Evolutionary conservation across 2,329 filamentous ascomycete species (phyloP), one percentile per base, ranked within the genome.

Genomic region (Domatiomyces catenatus): DNA sequence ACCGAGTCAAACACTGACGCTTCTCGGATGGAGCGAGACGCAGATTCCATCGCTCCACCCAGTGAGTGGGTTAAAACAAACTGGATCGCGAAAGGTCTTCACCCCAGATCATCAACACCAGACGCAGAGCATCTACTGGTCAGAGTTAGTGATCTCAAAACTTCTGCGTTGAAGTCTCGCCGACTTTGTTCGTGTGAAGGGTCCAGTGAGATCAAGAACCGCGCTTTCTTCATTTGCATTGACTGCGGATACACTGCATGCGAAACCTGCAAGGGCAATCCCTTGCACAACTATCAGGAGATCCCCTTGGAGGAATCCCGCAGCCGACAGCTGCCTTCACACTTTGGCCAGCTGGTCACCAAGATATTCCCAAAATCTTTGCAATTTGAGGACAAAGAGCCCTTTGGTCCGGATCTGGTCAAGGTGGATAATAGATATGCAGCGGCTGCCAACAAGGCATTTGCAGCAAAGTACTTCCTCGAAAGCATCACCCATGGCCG

Each of bases 101-200:
- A 15, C 10, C 32, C 32, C 10, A 39, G 32, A 39, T 15, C 32
- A 39, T 39, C 32, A 5, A 15, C 32, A 15, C 15, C 32, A 15
- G 32, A 15, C 32, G 32, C 32, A 39, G 12, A 39, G 15, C 32
- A 39, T 5, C 32, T 15, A 12, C 19, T 10, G 8, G 10, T 26
- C 7, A 47, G 22, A 6, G 8, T 47, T 3, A 12, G 12, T 32
- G 46, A 24, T n/a, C 52, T 52, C 10, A 22, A 18, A 19, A 22
- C 8, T 5, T 15, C 20, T 8, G 49, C 55, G 19, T 62, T 66
- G 8, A 20, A 26, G 22, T 26, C 45, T 47, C 45, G 45, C 22
- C 68, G 70, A 8, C 64, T 73, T n/a, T 84, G 80, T 55, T 62
- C 64, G 43, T 83, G 80, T 52, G 80, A 83, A 63, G 71, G 73